Evolutionary conservation across 2,329 filamentous ascomycete species (phyloP), one percentile per base, ranked within the genome.

Genomic region (Colletotrichum noveboracense): DNA sequence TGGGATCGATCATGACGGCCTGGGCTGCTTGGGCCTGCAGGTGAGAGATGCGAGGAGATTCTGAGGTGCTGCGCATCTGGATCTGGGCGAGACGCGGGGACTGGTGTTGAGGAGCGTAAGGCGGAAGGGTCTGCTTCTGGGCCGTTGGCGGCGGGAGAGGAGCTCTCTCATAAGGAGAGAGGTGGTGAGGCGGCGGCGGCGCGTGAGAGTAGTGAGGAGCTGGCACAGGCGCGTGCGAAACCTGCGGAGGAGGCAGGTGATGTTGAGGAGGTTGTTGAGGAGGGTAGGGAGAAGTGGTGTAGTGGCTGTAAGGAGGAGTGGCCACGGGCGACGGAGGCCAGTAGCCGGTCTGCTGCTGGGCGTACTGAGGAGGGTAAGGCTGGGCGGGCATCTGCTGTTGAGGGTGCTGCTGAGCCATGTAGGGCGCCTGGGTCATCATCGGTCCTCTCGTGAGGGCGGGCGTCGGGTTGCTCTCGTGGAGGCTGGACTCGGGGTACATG

Each of bases 401-500:
- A 8, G 80, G 77, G 30, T 80, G 78, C 21, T 81, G 79, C 30
- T 79, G 79, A 74, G 72, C 76, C 79, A 77, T 78, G 80, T 77
- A 72, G 76, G 79, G 64, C 78, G 84, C 84, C 77, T 86, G 89
- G 81, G 84, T 87, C 80, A 83, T 90, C 87, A 94, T 92, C 4
- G 92, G 95, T 1, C 94, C 91, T 78, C 95, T 91, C 14, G 95
- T 96, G 52, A 97, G 91, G 4, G 95, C 93, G 14, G 96, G 95
- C 16, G 95, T 93, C 74, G 93, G 94, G 82, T 94, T 94, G 77
- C 93, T 90, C 81, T 98, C 96, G 82, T 95, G 95, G 79, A 98
- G 92, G 61, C 95, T 98, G 2, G 96, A 98, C 85, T 99, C 97
- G 0, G 97, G 97, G 83, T 99, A 99, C 92, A 98, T 95, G 82